Evolutionary conservation across 345 rosid species (phyloP).

Genomic region (Syzygium oleosum): DNA sequence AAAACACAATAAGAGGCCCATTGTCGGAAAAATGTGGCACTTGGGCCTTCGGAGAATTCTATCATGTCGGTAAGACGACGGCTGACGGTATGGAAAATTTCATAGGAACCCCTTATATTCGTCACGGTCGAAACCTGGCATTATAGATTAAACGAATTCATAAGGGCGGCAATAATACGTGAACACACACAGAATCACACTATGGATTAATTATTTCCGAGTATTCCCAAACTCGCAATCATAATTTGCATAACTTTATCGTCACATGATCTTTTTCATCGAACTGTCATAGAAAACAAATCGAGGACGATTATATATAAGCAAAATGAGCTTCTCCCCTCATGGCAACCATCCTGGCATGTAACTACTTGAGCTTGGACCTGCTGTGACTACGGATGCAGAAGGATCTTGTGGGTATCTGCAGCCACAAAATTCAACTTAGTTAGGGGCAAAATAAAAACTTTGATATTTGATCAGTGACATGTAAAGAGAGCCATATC

Average conservation of each 20-base stretch:
- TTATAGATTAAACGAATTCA: neutral
- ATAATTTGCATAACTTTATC: neutral
- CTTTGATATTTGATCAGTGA: neutral
- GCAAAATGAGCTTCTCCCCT: neutral
- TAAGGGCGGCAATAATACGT: neutral
- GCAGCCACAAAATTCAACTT: neutral
- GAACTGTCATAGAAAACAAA: neutral
- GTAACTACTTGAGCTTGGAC: conserved; percentile 75
- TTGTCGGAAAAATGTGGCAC: neutral
- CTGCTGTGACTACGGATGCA: conserved; percentile 40
- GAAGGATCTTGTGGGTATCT: conserved; percentile 65
- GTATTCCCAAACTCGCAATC: neutral
- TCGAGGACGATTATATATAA: neutral
- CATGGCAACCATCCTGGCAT: conserved; percentile 93
- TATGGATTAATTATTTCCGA: neutral
- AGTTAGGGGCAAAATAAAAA: neutral
- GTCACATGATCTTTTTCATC: neutral
- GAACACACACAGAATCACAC: neutral
- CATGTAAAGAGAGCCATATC: neutral
- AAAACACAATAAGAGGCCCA: neutral
- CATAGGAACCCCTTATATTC: neutral
- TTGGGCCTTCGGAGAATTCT: neutral
- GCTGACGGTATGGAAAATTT: neutral
- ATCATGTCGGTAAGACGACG: neutral
- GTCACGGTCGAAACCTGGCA: neutral